Evolutionary conservation across 2,329 filamentous ascomycete species (phyloP).

Genomic region (Phaeosphaeriaceae sp.): DNA sequence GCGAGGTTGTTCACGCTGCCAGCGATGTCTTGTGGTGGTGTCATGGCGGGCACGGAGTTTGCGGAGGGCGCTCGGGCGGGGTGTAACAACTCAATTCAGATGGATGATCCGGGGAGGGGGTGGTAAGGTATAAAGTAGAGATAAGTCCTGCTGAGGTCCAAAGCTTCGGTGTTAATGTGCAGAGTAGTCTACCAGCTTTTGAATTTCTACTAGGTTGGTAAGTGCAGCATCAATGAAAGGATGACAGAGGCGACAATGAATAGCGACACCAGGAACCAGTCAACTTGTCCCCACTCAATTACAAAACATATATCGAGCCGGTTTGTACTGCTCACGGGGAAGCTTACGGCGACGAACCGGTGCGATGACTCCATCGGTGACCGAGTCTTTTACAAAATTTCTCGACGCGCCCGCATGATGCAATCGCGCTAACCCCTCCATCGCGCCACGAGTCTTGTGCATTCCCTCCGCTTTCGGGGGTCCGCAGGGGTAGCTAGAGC

Average conservation of each 20-base stretch:
- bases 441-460: slow-evolving; percentile 24
- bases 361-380: slow-evolving; percentile 23
- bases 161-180: neutral
- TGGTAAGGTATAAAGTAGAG: neutral
- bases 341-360: slow-evolving; percentile 16
- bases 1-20: slow-evolving; percentile 42
- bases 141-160: neutral
- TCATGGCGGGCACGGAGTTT: slow-evolving; percentile 39
- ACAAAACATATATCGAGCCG: slow-evolving; percentile 12
- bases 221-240: slow-evolving; percentile 19
- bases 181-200: neutral
- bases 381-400: slow-evolving; percentile 34
- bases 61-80: slow-evolving; percentile 23
- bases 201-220: slow-evolving; percentile 3
- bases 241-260: slow-evolving; percentile 20
- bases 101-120: slow-evolving; percentile 16
- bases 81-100: slow-evolving; percentile 26
- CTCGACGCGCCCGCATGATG: slow-evolving; percentile 41
- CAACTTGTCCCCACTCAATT: slow-evolving; percentile 22
- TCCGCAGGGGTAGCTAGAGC: neutral
- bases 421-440: slow-evolving; percentile 33
- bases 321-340: slow-evolving; percentile 4
- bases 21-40: slow-evolving; percentile 46
- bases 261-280: slow-evolving; percentile 23
- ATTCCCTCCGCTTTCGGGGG: slow-evolving; percentile 13